phyloP scores from a whole-genome alignment of 345 rosid genomes.

The Angophora floribunda region DNA sequence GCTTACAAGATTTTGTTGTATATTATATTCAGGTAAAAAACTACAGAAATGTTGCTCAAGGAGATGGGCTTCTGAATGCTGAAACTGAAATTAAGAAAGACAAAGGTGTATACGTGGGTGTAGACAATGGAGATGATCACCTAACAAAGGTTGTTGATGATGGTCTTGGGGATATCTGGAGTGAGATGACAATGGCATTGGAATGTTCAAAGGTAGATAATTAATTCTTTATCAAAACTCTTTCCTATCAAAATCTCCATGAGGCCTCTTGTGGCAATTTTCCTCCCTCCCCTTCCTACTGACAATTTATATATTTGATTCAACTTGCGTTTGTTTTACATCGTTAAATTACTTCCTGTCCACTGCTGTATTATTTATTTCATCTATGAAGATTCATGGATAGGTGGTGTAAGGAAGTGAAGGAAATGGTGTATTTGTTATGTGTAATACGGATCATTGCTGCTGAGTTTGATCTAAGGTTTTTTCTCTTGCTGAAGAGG shows the following conservation, averaged over 20 bases:
- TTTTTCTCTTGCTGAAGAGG: not conserved
- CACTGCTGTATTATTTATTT: not conserved
- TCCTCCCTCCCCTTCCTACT: not conserved
- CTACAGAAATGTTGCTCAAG: not conserved
- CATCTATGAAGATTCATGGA: not conserved
- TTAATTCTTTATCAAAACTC: not conserved
- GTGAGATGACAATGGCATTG: slow-evolving; percentile 64
- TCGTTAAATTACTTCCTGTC: not conserved
- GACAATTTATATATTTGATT: not conserved
- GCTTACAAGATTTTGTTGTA: not conserved
- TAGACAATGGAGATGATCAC: slow-evolving; percentile 30
- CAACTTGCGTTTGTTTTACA: not conserved
- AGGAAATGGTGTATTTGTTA: not conserved
- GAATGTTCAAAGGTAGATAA: slow-evolving; percentile 57
- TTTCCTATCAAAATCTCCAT: not conserved
- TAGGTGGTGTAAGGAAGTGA: not conserved
- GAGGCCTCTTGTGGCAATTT: not conserved
- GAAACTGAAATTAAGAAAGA: slow-evolving; percentile 23
- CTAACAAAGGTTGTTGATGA: slow-evolving; percentile 35
- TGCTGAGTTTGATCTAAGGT: not conserved
- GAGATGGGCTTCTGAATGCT: not conserved
- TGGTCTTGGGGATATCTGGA: slow-evolving; percentile 84
- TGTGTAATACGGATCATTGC: not conserved
- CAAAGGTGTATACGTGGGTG: slow-evolving; percentile 63
- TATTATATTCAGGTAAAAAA: not conserved